These are phyloP conservation scores for Arthrinium phaeospermum DNA, from an alignment of 2,329 filamentous ascomycete species.

Conservation along the genomic window DNA sequence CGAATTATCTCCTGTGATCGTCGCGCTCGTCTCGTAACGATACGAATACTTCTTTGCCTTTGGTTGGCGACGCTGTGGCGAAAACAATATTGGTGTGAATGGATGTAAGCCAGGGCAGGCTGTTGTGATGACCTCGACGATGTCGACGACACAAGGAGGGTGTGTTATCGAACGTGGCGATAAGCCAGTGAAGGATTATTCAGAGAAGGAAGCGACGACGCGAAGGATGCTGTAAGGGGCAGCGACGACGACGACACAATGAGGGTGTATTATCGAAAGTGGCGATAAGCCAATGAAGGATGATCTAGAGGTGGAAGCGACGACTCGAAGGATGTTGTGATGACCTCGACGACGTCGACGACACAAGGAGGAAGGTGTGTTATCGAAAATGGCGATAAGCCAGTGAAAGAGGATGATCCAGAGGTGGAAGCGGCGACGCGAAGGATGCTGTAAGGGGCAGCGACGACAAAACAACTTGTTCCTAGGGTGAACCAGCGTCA, in stretches of 20 bases:
- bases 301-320: neutral
- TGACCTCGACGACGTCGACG: neutral
- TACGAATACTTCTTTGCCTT: neutral
- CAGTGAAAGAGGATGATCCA: neutral
- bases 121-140: neutral
- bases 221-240: neutral
- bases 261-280: neutral
- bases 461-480: neutral
- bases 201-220: neutral
- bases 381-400: neutral
- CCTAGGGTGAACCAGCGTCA: neutral
- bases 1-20: too few relatives aligned
- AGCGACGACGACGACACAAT: too few relatives aligned
- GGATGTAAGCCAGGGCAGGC: neutral
- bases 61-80: neutral
- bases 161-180: neutral
- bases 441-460: neutral
- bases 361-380: neutral
- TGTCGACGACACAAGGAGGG: neutral
- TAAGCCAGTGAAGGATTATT: neutral
- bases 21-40: neutral
- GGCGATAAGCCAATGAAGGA: neutral
- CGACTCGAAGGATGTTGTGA: neutral
- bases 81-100: neutral
- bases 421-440: neutral